Percentiles rank a stretch among this genome's conserved stretches.
Conservation (phyloP, 2,329 filamentous ascomycete species). For the Hypoxylon rubiginosum region DNA sequence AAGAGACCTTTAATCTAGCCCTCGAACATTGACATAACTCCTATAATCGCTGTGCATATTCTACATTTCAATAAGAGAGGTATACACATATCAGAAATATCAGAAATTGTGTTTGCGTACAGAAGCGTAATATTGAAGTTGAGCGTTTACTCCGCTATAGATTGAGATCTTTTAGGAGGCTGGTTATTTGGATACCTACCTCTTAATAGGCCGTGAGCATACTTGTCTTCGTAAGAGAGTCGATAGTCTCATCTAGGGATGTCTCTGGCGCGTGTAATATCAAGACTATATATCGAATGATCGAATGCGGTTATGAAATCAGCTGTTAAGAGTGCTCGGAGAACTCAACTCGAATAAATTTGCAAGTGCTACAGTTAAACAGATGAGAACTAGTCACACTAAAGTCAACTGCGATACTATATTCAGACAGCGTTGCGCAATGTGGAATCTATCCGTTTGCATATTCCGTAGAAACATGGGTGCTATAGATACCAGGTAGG, state of each 20-base stretch:
- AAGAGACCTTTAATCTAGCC: background rate
- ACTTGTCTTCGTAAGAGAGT: background rate
- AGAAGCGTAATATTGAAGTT: background rate
- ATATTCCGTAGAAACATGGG: conserved; percentile 2
- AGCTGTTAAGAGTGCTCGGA: background rate
- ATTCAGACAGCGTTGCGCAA: conserved; percentile 2
- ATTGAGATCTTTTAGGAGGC: background rate
- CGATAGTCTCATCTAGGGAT: background rate
- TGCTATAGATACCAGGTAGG: background rate
- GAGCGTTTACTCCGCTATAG: background rate
- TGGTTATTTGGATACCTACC: background rate
- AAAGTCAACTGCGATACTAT: background rate
- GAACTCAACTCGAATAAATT: conserved; percentile 4
- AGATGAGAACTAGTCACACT: conserved; percentile 3
- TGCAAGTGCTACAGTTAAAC: conserved; percentile 1
- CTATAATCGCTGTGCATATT: background rate
- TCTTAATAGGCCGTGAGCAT: background rate
- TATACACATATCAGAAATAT: background rate
- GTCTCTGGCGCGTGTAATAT: background rate
- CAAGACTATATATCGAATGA: background rate
- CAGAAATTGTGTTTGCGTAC: background rate
- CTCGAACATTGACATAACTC: background rate
- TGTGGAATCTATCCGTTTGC: conserved; percentile 25
- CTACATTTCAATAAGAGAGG: background rate
- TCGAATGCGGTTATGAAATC: too few species aligned